phyloP scores from a whole-genome alignment of 345 rosid species.

The Syzygium aqueum region DNA sequence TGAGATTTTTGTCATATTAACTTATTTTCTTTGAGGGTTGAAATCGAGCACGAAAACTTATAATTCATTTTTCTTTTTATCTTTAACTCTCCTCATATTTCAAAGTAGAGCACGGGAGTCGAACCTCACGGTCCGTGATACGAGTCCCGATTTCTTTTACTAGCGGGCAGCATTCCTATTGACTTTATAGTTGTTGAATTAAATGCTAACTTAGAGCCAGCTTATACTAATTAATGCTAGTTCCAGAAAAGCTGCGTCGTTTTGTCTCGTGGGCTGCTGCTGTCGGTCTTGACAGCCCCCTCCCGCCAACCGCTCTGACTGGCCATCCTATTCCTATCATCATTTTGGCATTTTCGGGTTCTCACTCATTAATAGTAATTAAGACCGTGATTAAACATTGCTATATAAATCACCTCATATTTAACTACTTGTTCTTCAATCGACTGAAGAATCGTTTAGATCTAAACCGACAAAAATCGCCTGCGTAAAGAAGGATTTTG shows the following conservation, averaged over 20 bases:
- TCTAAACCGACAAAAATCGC: background rate
- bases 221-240: background rate
- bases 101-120: no score
- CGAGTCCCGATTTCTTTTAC: no score
- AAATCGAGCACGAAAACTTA: background rate
- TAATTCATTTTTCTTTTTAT: background rate
- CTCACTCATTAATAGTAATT: background rate
- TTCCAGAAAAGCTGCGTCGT: background rate
- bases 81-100: no score
- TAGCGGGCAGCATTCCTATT: no score
- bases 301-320: background rate
- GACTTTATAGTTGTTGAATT: no score
- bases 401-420: background rate
- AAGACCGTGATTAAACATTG: background rate
- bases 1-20: no score
- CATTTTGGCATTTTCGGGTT: background rate
- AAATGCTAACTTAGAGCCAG: no score
- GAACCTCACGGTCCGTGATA: no score
- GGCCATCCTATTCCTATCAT: background rate
- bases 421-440: background rate
- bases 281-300: background rate
- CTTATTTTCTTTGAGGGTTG: background rate
- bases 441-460: background rate
- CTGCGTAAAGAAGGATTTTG: accelerated
- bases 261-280: background rate